Evolutionary conservation across 2,329 filamentous ascomycete species (phyloP).

Genomic region (Cladosporium sp.): DNA sequence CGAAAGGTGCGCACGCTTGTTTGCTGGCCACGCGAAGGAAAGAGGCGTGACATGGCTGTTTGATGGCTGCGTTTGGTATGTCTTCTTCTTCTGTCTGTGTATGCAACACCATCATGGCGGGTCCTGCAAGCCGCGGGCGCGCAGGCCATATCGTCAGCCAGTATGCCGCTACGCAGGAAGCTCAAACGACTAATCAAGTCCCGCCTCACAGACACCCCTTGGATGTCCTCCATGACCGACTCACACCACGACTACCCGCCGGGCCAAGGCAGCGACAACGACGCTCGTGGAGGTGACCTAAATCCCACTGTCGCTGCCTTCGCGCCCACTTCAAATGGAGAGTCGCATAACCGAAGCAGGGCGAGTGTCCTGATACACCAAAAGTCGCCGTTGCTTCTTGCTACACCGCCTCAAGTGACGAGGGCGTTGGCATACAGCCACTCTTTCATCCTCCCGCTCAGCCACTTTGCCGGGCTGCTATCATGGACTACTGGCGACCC

Average conservation of each 20-base stretch:
- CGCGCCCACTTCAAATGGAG: conserved; percentile 73
- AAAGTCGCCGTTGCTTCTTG: conserved; percentile 88
- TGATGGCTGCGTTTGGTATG: conserved; percentile 34
- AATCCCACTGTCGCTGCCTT: conserved; percentile 82
- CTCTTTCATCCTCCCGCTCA: conserved; percentile 86
- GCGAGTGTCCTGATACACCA: conserved; percentile 81
- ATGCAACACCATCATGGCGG: background rate
- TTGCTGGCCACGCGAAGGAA: background rate
- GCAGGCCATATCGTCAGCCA: background rate
- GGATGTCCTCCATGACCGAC: conserved; percentile 52
- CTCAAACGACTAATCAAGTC: conserved; percentile 23
- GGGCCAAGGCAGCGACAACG: conserved; percentile 36
- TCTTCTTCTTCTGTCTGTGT: background rate
- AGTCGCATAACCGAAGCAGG: conserved; percentile 22
- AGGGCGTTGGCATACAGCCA: conserved; percentile 93
- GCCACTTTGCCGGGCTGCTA: conserved; percentile 78
- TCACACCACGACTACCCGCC: conserved; percentile 45
- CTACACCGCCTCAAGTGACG: conserved; percentile 92
- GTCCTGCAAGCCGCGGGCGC: background rate
- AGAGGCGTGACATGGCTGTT: conserved; percentile 18
- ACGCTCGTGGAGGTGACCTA: conserved; percentile 42
- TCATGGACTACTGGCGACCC: conserved; percentile 94
- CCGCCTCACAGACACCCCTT: conserved; percentile 44
- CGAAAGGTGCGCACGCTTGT: background rate
- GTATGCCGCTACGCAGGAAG: conserved; percentile 20